These are phyloP conservation scores for Colletotrichum cereale DNA, from an alignment of 2,329 filamentous ascomycete genomes.

Conservation along the genomic window DNA sequence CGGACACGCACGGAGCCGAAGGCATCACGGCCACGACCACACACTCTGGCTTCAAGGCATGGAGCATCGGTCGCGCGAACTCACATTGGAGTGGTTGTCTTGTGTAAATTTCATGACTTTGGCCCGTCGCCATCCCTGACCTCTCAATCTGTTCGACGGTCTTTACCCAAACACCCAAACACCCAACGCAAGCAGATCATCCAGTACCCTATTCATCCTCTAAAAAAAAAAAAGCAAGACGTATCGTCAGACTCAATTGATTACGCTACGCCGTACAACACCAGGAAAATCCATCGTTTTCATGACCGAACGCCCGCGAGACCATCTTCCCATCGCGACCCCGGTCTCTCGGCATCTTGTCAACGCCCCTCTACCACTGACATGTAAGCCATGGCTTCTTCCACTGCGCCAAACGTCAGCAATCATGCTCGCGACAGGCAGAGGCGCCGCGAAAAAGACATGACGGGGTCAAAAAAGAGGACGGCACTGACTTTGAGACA, in stretches of 20 bases:
- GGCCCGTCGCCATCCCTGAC: not conserved
- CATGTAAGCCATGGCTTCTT: conserved; percentile 38
- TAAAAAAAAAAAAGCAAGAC: not conserved
- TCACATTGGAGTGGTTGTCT: not conserved
- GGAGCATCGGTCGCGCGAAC: not conserved
- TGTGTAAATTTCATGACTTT: not conserved
- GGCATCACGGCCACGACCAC: not conserved
- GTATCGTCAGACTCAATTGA: too few relatives aligned
- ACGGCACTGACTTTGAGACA: conserved; percentile 31
- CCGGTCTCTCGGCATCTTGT: conserved; percentile 4
- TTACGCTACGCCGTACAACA: not conserved
- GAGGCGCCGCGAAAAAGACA: not conserved
- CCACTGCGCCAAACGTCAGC: conserved; percentile 33
- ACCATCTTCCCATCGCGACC: not conserved
- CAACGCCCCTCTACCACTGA: conserved; percentile 1
- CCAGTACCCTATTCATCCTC: too few relatives aligned
- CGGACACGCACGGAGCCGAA: not conserved
- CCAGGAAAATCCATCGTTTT: not conserved
- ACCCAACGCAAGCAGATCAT: not conserved
- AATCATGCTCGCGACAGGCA: not conserved
- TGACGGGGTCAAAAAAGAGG: not conserved
- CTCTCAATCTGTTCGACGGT: not conserved
- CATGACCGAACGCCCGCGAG: not conserved
- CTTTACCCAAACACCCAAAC: not conserved
- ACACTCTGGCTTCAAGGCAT: not conserved